These are phyloP conservation scores for Boechera divaricarpa DNA, from an alignment of 345 rosid species.

Conservation along the genomic window DNA sequence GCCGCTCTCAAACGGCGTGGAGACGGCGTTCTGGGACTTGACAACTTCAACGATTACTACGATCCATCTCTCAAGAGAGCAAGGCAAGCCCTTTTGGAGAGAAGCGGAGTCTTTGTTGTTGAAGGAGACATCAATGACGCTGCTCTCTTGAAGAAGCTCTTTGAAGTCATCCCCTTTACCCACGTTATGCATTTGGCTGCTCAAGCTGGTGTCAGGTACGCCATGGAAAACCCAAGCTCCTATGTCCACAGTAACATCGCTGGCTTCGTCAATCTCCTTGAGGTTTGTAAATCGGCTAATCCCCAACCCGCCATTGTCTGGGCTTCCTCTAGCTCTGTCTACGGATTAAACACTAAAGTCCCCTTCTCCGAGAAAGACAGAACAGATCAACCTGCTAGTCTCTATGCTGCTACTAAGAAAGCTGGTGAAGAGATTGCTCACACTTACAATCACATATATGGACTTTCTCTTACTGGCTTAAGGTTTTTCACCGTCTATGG, in stretches of 20 bases:
- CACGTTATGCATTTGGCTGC: slow-evolving; percentile 66
- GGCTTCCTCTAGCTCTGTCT: slow-evolving; percentile 69
- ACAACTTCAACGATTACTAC: slow-evolving; percentile 63
- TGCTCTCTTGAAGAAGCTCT: slow-evolving; percentile 49
- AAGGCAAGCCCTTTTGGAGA: slow-evolving; percentile 48
- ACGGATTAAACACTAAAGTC: slow-evolving; percentile 55
- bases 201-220: slow-evolving; percentile 61
- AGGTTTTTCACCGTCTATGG: slow-evolving; percentile 61
- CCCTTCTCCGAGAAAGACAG: slow-evolving; percentile 62
- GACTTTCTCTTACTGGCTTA: slow-evolving; percentile 56
- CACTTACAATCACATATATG: slow-evolving; percentile 60
- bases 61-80: slow-evolving; percentile 54
- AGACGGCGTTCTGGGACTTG: slow-evolving; percentile 58
- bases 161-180: slow-evolving; percentile 55
- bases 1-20: slow-evolving; percentile 57
- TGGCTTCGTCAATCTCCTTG: slow-evolving; percentile 57
- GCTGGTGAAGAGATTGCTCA: slow-evolving; percentile 66
- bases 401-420: slow-evolving; percentile 63
- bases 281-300: slow-evolving; percentile 51
- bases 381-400: slow-evolving; percentile 58
- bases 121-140: slow-evolving; percentile 58
- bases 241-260: slow-evolving; percentile 60
- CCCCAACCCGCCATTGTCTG: slow-evolving; percentile 62
- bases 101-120: slow-evolving; percentile 52
- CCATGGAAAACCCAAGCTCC: slow-evolving; percentile 57